Evolutionary conservation across 192 early-diverging fungal species (phyloP), one percentile per base, ranked within the genome.

Genomic region (Fimicolochytrium jonesii): DNA sequence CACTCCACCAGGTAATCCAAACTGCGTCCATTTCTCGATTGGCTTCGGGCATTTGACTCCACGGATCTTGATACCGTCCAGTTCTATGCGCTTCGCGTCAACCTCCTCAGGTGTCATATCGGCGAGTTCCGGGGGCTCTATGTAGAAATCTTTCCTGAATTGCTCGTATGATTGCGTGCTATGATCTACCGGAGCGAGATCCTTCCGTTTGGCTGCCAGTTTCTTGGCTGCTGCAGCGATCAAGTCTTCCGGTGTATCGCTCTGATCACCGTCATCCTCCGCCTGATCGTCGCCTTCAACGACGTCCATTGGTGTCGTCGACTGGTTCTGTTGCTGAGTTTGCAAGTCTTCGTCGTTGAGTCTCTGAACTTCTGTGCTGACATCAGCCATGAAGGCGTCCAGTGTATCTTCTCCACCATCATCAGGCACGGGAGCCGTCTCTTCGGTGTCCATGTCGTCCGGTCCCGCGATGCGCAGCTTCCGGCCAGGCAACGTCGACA

Each of bases 51-150:
- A 91, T 29, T 90, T 78, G 1, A 84, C 80, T 35, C 94, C 93
- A 25, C 93, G 87, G 52, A 97, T 89, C 68, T 94, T 96, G 62
- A 97, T 93, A 0, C 90, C 95, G 31, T 92, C 93, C 34, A 97
- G 69, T 58, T 95, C 93, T 15, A 81, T 68, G 10, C 95, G 85
- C 67, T 91, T 77, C 46, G 80, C 74, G 23, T 93, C 89, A 3
- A 99, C 92, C 42, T 96, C 87, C 34, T 87, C 93, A 0, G 70
- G 59, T 2, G 91, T 92, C 76, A 97, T 59, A 26, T 82, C 80
- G 25, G 83, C 82, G 45, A 97, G 69, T 53, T 97, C 96, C 15
- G 89, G 87, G 11, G 96, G 94, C 50, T 97, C 96, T 29, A 97
- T 90, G 66, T 90, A 97, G 72, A 99, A 97, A 67, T 95, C 81